Evolutionary conservation across 345 rosid genomes (phyloP).

Genomic region (Eucalyptus melliodora): DNA sequence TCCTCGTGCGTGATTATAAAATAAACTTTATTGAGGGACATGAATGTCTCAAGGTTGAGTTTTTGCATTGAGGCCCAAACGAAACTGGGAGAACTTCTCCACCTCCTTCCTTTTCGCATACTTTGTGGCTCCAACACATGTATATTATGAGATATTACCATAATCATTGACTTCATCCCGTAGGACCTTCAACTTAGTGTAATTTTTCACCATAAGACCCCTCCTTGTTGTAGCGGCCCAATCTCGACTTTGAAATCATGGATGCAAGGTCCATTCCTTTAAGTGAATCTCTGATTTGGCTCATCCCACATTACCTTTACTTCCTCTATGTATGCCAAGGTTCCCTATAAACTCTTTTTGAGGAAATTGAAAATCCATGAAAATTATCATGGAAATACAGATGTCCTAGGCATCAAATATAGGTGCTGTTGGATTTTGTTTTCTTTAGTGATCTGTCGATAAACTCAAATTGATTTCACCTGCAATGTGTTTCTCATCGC

Average conservation of each 20-base stretch:
- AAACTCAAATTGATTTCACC: neutral
- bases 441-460: neutral
- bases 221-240: neutral
- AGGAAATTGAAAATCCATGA: neutral
- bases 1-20: neutral
- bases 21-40: neutral
- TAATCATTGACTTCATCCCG: neutral
- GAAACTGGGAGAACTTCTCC: neutral
- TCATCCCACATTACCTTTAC: neutral
- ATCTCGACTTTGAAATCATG: neutral
- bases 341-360: neutral
- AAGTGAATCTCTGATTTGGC: neutral
- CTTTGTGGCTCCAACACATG: neutral
- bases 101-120: neutral
- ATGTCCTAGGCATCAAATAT: neutral
- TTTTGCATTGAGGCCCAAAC: neutral
- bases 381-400: neutral
- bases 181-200: neutral
- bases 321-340: neutral
- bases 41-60: neutral
- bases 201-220: neutral
- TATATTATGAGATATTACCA: neutral
- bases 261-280: neutral
- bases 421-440: neutral
- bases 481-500: neutral